Percentiles rank a stretch among this genome's conserved stretches.
Conservation (phyloP, 345 rosid genomes). For the Eucalyptus erythrocorys region DNA sequence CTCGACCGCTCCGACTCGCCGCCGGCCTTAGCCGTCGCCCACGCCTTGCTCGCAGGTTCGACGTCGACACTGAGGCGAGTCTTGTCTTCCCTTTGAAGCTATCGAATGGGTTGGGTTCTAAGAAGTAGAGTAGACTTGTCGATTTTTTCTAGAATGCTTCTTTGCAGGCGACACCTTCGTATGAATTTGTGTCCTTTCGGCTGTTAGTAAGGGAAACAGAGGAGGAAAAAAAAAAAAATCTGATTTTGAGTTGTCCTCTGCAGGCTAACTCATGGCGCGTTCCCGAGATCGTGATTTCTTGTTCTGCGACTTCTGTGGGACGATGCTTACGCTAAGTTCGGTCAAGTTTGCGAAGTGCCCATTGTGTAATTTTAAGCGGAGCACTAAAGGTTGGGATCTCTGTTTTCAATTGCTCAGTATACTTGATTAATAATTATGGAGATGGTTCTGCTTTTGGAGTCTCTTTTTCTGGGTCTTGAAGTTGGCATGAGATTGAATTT, state of each 20-base stretch:
- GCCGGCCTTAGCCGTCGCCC: neutral
- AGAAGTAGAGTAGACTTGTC: neutral
- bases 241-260: neutral
- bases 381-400: conserved; percentile 18
- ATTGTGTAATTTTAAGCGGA: conserved; percentile 20
- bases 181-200: neutral
- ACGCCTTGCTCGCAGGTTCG: neutral
- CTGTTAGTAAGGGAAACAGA: neutral
- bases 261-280: conserved; percentile 7
- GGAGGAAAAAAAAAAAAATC: neutral
- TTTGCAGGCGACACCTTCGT: neutral
- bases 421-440: neutral
- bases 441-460: neutral
- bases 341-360: conserved; percentile 16
- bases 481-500: neutral
- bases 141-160: neutral
- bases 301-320: conserved; percentile 47
- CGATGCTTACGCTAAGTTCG: conserved; percentile 15
- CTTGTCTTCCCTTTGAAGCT: neutral
- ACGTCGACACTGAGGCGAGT: neutral
- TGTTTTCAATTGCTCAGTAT: neutral
- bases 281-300: conserved; percentile 26
- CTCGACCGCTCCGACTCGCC: neutral
- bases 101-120: neutral
- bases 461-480: neutral